These are phyloP conservation scores for Bipolaris cookei DNA, from an alignment of 2,329 filamentous ascomycete genomes.

Conservation along the genomic window DNA sequence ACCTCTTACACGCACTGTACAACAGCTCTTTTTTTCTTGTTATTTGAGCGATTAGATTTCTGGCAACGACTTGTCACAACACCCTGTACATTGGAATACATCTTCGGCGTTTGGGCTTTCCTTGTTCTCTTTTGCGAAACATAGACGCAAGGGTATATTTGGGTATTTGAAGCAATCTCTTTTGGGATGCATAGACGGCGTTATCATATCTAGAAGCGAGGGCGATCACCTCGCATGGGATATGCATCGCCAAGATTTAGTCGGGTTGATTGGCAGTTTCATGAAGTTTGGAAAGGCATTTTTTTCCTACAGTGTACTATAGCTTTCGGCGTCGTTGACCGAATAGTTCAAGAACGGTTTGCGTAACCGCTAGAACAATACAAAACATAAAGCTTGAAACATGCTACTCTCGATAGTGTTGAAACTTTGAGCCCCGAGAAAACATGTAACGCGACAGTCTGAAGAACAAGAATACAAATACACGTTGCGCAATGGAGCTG, in stretches of 20 bases:
- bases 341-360: neutral
- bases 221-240: conserved; percentile 6
- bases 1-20: conserved; percentile 6
- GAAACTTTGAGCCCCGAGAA: neutral
- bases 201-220: conserved; percentile 6
- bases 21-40: conserved; percentile 2
- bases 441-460: neutral
- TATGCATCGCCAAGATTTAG: neutral
- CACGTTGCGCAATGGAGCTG: neutral
- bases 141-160: conserved; percentile 21
- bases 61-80: conserved; percentile 8
- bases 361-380: conserved; percentile 2
- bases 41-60: neutral
- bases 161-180: conserved; percentile 14
- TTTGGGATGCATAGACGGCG: conserved; percentile 22
- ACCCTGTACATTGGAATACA: conserved; percentile 17
- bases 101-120: conserved; percentile 22
- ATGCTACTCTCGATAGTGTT: neutral
- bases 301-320: conserved; percentile 3
- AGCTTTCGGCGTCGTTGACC: neutral
- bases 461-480: neutral
- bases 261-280: conserved; percentile 8
- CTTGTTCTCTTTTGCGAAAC: conserved; percentile 14
- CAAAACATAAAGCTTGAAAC: neutral
- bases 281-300: neutral